Conservation (phyloP, 148 eudicot species). For the Rhododendron williamsianum region DNA sequence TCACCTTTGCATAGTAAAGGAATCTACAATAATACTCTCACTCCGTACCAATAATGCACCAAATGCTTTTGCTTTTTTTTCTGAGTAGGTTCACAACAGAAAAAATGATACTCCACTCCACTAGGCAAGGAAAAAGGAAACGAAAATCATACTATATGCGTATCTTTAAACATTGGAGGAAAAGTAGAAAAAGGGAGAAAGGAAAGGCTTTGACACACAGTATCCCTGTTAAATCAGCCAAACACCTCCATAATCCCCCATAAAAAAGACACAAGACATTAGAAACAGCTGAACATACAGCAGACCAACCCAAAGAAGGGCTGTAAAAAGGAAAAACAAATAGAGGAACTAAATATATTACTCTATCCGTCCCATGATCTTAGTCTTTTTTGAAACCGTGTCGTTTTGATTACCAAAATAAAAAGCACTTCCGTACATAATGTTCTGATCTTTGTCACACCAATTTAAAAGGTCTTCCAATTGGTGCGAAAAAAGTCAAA, state of each 20-base stretch:
- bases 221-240: not conserved
- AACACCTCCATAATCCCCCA: constrained; percentile 5
- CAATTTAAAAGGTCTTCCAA: not conserved
- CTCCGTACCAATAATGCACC: not conserved
- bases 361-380: constrained; percentile 8
- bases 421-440: not conserved
- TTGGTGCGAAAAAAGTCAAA: not conserved
- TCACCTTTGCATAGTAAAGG: no score
- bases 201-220: not conserved
- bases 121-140: not conserved
- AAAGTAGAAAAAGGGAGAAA: not conserved
- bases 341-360: not conserved
- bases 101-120: not conserved
- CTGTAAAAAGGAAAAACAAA: not conserved
- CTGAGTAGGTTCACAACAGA: not conserved
- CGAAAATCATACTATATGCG: not conserved
- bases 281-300: not conserved
- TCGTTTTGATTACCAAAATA: not conserved
- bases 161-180: constrained; percentile 4
- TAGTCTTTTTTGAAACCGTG: not conserved
- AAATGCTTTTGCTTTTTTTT: no score
- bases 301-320: not conserved
- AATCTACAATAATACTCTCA: no score
- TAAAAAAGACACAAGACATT: not conserved
- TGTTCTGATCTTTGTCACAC: not conserved